Percentiles rank a stretch among this genome's conserved stretches.
Conservation (phyloP, 257 asterid genomes). For the Paulownia fortunei region DNA sequence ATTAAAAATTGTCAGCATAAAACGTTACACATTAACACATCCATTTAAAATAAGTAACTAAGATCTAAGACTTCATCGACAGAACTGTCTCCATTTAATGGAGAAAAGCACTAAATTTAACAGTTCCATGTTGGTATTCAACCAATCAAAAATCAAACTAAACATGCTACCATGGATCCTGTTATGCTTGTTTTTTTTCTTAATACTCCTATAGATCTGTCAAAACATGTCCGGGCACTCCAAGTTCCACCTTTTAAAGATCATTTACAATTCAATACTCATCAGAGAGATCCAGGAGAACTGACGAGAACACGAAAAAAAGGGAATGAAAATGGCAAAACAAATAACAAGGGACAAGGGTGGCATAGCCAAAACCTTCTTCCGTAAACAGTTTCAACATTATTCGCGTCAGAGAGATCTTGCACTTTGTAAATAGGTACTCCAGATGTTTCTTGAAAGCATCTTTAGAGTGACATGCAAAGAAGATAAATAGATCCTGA, state of each 20-base stretch:
- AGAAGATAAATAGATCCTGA: conserved; percentile 70
- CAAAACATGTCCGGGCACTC: conserved; percentile 2
- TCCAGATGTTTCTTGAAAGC: conserved; percentile 63
- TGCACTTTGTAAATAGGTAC: conserved; percentile 58
- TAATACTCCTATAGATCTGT: background rate
- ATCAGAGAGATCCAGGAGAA: conserved; percentile 25
- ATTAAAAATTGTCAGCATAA: background rate
- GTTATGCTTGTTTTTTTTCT: background rate
- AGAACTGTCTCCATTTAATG: background rate
- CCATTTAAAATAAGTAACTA: background rate
- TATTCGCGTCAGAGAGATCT: conserved; percentile 47
- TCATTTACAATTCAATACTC: background rate
- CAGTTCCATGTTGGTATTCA: background rate
- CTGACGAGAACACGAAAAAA: conserved; percentile 1
- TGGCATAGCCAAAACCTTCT: conserved; percentile 64
- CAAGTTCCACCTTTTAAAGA: conserved; percentile 15
- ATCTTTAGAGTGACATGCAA: conserved; percentile 58
- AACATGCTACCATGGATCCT: background rate
- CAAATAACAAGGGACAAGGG: background rate
- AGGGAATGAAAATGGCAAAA: conserved; percentile 12
- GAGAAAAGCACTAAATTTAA: conserved; percentile 17
- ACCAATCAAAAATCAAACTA: conserved; percentile 8
- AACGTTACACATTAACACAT: background rate
- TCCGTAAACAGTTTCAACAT: conserved; percentile 62
- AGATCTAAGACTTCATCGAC: background rate